Percentiles rank a stretch among this genome's conserved stretches.
Evolutionary conservation across 2,329 filamentous ascomycete species (phyloP).

Genomic region (Aspergillus pseudonomiae): DNA sequence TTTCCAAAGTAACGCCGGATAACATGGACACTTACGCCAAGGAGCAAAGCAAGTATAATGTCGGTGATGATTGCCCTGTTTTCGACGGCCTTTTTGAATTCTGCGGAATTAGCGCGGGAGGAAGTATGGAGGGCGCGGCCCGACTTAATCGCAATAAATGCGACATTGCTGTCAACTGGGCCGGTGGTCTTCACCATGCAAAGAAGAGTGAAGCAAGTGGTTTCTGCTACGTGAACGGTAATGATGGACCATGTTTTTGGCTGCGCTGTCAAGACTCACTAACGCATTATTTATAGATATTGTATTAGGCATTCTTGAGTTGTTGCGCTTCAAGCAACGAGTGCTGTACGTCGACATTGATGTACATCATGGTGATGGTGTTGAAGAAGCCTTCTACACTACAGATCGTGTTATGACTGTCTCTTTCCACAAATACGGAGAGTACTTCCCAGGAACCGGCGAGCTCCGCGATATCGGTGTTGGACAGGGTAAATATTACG

Average conservation of each 20-base stretch:
- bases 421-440: constrained; percentile 73
- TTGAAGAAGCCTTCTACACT: constrained; percentile 72
- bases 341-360: constrained; percentile 70
- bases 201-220: constrained; percentile 94
- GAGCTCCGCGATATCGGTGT: constrained; percentile 71
- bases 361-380: constrained; percentile 69
- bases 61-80: constrained; percentile 66
- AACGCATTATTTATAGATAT: constrained; percentile 53
- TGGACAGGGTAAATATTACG: constrained; percentile 67
- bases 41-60: constrained; percentile 81
- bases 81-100: constrained; percentile 73
- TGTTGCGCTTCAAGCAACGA: constrained; percentile 65
- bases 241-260: background rate
- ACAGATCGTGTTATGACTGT: constrained; percentile 73
- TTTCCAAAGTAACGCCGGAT: constrained; percentile 90
- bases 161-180: constrained; percentile 79
- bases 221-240: constrained; percentile 95
- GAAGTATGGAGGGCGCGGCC: constrained; percentile 72
- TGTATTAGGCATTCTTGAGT: constrained; percentile 66
- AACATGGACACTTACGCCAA: constrained; percentile 95
- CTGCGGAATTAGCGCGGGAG: constrained; percentile 70
- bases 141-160: constrained; percentile 69
- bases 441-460: constrained; percentile 72
- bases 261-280: constrained; percentile 11
- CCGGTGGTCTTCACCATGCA: constrained; percentile 92